phyloP scores from a whole-genome alignment of 345 rosid species.

The Psidium friedrichsthalianum region DNA sequence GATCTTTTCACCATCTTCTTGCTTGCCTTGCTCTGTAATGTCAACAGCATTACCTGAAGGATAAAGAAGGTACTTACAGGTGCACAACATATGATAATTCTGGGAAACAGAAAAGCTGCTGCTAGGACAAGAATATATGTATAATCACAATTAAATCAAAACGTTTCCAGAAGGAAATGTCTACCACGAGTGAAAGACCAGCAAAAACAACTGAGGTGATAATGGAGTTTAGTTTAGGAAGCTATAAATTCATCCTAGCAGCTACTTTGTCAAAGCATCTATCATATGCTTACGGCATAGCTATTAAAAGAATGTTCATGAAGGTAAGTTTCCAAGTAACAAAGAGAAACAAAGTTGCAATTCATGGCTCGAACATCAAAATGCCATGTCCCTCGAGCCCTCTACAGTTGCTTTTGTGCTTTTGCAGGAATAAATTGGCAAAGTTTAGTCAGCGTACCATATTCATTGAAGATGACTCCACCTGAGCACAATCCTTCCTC shows the following conservation, averaged over 20 bases:
- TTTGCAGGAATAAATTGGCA: neutral
- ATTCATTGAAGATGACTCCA: constrained; percentile 59
- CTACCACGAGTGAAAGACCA: neutral
- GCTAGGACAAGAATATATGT: neutral
- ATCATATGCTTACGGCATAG: neutral
- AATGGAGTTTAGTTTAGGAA: neutral
- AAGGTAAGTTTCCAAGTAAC: neutral
- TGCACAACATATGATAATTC: neutral
- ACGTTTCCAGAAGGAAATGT: neutral
- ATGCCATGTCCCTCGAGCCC: neutral
- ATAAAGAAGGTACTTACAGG: neutral
- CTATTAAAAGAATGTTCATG: neutral
- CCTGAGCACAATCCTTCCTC: constrained; percentile 94
- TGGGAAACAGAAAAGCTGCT: neutral
- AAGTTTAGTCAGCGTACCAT: constrained; percentile 18
- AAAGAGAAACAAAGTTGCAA: neutral
- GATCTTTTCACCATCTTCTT: constrained; percentile 2
- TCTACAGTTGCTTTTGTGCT: neutral
- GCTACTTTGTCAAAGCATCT: neutral
- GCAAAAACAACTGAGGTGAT: neutral
- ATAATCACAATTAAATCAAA: neutral
- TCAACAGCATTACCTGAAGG: constrained; percentile 10
- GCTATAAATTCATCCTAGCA: neutral
- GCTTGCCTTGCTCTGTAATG: constrained; percentile 7
- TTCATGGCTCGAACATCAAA: neutral